Conservation (phyloP, 352 stramenopile species). For the Phytophthora tubulina region DNA sequence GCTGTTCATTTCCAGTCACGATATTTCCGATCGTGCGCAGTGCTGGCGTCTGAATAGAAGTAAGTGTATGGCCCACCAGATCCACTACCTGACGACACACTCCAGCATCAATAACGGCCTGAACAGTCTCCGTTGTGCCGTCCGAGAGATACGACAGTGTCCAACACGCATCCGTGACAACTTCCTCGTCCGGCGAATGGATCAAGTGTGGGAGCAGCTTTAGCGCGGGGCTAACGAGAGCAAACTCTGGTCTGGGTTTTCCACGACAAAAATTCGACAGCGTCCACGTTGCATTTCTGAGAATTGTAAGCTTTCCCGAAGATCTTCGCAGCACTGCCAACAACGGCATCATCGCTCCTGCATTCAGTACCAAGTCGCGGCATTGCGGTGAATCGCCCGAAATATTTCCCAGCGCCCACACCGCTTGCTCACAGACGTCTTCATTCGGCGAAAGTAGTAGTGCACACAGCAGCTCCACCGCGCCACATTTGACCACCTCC, state of each 20-base stretch:
- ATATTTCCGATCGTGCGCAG: slow-evolving; percentile 98
- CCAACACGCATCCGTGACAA: slow-evolving; percentile 99
- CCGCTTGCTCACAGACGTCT: slow-evolving; percentile 96
- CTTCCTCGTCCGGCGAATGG: slow-evolving; percentile 96
- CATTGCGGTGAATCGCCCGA: slow-evolving; percentile 97
- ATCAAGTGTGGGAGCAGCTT: slow-evolving; percentile 97
- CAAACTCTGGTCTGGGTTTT: slow-evolving; percentile 95
- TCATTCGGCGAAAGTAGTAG: slow-evolving; percentile 97
- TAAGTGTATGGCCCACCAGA: slow-evolving; percentile 93
- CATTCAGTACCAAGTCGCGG: slow-evolving; percentile 96
- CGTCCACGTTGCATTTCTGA: slow-evolving; percentile 99
- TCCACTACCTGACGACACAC: slow-evolving; percentile 96
- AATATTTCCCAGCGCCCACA: slow-evolving; percentile 99
- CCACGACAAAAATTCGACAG: slow-evolving; percentile 99
- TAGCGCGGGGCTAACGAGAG: slow-evolving; percentile 94
- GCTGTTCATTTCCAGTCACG: slow-evolving; percentile 95
- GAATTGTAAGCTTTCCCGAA: slow-evolving; percentile 94
- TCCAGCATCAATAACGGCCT: slow-evolving; percentile 97
- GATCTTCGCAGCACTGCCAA: slow-evolving; percentile 94
- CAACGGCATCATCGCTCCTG: slow-evolving; percentile 95
- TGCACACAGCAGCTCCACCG: slow-evolving; percentile 97
- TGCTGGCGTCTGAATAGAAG: slow-evolving; percentile 96
- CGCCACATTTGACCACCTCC: slow-evolving; percentile 97
- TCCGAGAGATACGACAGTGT: slow-evolving; percentile 98
- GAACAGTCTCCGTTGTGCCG: slow-evolving; percentile 97